A percentile compares a stretch with the other conserved stretches of the same genome.
These are phyloP conservation scores for Gamsiella multidivaricata DNA, from an alignment of 192 early-diverging fungal genomes.

Conservation along the genomic window DNA sequence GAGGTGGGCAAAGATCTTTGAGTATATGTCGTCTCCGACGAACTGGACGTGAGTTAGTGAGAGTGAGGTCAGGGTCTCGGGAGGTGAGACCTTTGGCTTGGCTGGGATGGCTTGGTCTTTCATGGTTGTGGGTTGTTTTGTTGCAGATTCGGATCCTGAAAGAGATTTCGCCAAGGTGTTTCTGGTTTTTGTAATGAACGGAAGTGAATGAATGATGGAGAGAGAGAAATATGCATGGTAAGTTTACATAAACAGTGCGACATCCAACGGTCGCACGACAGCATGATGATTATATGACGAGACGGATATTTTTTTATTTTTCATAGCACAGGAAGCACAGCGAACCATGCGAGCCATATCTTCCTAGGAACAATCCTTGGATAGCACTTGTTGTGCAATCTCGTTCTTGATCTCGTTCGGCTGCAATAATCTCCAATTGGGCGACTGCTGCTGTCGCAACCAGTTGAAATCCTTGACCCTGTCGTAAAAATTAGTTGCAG, in stretches of 20 bases:
- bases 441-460: constrained; percentile 80
- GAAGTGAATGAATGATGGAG: neutral
- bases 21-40: constrained; percentile 63
- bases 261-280: too few species aligned
- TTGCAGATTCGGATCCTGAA: too few species aligned
- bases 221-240: neutral
- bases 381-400: neutral
- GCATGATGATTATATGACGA: too few species aligned
- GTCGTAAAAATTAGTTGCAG: constrained; percentile 61
- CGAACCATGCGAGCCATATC: too few species aligned
- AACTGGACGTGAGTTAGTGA: constrained; percentile 81
- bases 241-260: too few species aligned
- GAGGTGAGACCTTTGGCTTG: constrained; percentile 26
- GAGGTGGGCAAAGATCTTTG: constrained; percentile 71
- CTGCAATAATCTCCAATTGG: constrained; percentile 76
- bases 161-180: too few species aligned
- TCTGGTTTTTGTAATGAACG: too few species aligned
- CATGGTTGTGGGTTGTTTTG: neutral
- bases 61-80: constrained; percentile 63
- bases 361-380: constrained; percentile 14
- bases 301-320: constrained; percentile 2
- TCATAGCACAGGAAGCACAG: too few species aligned
- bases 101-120: constrained; percentile 1
- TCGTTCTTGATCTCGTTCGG: constrained; percentile 9
- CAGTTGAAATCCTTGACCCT: constrained; percentile 94